Base-by-base conservation (phyloP, 225 moss, liverwort and hornwort species). In the Pseudoscleropodium purum region DNA sequence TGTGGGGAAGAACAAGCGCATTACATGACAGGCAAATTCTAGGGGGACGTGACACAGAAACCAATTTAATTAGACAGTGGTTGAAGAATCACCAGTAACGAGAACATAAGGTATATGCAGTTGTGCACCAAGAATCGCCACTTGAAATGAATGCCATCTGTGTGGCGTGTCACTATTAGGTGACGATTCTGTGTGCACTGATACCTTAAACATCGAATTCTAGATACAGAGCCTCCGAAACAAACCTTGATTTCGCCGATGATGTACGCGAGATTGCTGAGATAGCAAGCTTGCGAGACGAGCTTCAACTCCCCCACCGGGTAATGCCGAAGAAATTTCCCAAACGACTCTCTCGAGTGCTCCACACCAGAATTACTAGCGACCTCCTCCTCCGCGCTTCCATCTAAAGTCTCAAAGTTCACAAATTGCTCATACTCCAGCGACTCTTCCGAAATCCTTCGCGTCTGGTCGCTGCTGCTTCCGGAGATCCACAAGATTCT, bases 281-380 rank as follows among this genome's bases (percentile, higher is more conserved):
- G 94, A 57, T 94, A 90, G 89, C 94, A 94, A 90, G 93, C 93
- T 82, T 92, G 92, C 23, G 91, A 93, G 34, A 93, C 86, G 21
- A 87, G 82, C 77, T 88, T 92, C 18, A 94, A 84, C 65, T 85
- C 91, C 15, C 34, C 70, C 5, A 70, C 81, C 11, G 88, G 89
- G 26, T 84, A 88, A 24, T 91, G 93, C 29, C 89, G 81, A 49
- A 94, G 86, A 87, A 94, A 93, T 68, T 91, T 93, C 24, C 61
- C 57, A 24, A 94, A 93, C 64, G 93, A 86, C 88, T 88, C 91
- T 27, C 15, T 86, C 56, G 91, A 89, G 81, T 94, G 91, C 33
- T 57, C 51, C 41, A 39, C 89, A 7, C 54, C 81, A 9, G 70
- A 51, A 62, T 4, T 81, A 37, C 65, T 25, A 63, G 52, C 72